Percentiles rank a stretch among this genome's conserved stretches.
phyloP scores from a whole-genome alignment of 371 early-diverging fungal species.

The Nosema muscidifuracis region DNA sequence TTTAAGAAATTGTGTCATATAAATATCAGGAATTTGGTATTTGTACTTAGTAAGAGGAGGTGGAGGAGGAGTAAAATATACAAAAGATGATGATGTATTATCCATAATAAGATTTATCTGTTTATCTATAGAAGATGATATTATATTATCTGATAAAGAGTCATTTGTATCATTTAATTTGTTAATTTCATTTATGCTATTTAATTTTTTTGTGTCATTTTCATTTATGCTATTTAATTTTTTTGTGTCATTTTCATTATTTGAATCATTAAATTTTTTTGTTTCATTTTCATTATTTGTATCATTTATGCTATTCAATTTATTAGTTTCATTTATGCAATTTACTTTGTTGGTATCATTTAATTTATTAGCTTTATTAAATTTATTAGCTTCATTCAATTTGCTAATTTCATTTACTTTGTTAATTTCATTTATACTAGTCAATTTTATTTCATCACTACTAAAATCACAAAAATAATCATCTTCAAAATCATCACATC shows the following conservation, averaged over 20 bases:
- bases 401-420: background rate
- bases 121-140: background rate
- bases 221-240: background rate
- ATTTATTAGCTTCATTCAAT: too few relatives aligned
- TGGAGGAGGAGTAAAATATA: background rate
- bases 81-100: background rate
- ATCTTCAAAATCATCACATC: background rate
- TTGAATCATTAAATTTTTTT: background rate
- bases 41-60: background rate
- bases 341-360: background rate
- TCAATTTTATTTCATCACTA: background rate
- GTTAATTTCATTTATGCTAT: too few relatives aligned
- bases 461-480: background rate
- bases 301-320: too few relatives aligned
- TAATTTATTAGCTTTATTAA: too few relatives aligned
- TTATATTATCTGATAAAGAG: background rate
- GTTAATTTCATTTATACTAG: background rate
- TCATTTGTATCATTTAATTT: too few relatives aligned
- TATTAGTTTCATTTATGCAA: too few relatives aligned
- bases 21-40: conserved; percentile 50
- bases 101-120: background rate
- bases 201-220: background rate
- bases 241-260: background rate
- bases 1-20: conserved; percentile 42
- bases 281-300: background rate